Base-by-base conservation (phyloP, 1,284 basidiomycete genomes). In the Cryptococcus hybrid region DNA sequence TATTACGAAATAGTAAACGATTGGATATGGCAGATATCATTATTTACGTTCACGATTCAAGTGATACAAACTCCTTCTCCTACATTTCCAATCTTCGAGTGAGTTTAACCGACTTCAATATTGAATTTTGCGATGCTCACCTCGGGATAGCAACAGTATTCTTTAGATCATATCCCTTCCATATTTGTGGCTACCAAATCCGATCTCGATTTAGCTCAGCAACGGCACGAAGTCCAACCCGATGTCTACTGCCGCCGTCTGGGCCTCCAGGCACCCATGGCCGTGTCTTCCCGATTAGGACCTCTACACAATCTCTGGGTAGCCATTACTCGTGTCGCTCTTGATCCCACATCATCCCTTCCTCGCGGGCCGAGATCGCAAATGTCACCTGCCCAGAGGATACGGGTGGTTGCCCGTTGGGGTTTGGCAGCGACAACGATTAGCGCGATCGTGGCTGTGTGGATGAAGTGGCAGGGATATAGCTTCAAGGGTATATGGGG, bases 111-210 rank as follows among this genome's bases (percentile, higher is more conserved):
- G 15, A 5, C n/a, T 30, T n/a, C 12, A 49, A 13, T 39, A 6
- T 6, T 43, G 12, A 6, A 3, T 9, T 35, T 18, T 9, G 18
- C 35, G 37, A 46, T 34, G 8, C 8, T 40, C 47, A 47, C 7
- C 36, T 47, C 9, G 7, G 52, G 43, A 11, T 77, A 95, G 89
- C 93, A 98, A 89, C 92, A 95, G 84, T 96, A 97, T 76, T 92
- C 86, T 62, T 81, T 95, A 39, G 92, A 97, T 75, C 88, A 92
- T 73, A 90, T 96, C 74, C 94, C 95, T 8, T 91, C 89, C 34
- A 81, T 98, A 34, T 98, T 98, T 73, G 92, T 99, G n/a, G 95
- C 96, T 11, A 99, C 95, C 38, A 99, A 99, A 80, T 93, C 92
- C 7, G 95, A 99, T 75, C 83, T 97, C 40, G 95, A 99, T 78